phyloP scores from a whole-genome alignment of 805 yeast species.

The Millerago galiae region DNA sequence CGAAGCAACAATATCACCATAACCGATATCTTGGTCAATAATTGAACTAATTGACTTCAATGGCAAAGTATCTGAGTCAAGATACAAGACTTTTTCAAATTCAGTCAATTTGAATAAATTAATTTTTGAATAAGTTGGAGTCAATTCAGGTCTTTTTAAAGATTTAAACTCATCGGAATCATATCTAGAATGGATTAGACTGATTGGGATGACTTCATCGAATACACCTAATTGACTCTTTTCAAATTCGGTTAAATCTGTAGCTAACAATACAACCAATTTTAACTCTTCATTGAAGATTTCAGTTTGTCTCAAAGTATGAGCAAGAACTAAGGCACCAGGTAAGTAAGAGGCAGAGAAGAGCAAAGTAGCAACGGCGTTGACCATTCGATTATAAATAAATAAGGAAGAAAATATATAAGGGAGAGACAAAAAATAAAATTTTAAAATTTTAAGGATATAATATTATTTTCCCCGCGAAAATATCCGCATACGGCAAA shows the following conservation, averaged over 20 bases:
- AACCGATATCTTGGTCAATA: constrained; percentile 16
- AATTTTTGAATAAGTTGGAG: constrained; percentile 44
- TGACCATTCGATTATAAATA: constrained; percentile 8
- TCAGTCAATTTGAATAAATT: constrained; percentile 40
- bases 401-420: neutral
- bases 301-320: constrained; percentile 23
- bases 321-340: constrained; percentile 49
- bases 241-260: constrained; percentile 15
- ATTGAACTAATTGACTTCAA: constrained; percentile 22
- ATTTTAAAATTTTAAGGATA: neutral
- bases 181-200: constrained; percentile 15
- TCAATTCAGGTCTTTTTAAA: constrained; percentile 45
- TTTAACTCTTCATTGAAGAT: constrained; percentile 5
- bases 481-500: constrained; percentile 2
- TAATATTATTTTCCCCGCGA: neutral
- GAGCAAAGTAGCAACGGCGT: constrained; percentile 42
- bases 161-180: constrained; percentile 23
- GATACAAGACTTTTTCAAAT: constrained; percentile 44
- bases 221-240: constrained; percentile 13
- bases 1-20: constrained; percentile 33
- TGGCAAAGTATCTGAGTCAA: constrained; percentile 63
- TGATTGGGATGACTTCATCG: constrained; percentile 25
- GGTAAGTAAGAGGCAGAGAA: constrained; percentile 48
- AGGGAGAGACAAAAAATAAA: neutral
- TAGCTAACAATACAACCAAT: constrained; percentile 19